Evolutionary conservation across 192 early-diverging fungal genomes (phyloP).

Genomic region (Lobosporangium transversale): DNA sequence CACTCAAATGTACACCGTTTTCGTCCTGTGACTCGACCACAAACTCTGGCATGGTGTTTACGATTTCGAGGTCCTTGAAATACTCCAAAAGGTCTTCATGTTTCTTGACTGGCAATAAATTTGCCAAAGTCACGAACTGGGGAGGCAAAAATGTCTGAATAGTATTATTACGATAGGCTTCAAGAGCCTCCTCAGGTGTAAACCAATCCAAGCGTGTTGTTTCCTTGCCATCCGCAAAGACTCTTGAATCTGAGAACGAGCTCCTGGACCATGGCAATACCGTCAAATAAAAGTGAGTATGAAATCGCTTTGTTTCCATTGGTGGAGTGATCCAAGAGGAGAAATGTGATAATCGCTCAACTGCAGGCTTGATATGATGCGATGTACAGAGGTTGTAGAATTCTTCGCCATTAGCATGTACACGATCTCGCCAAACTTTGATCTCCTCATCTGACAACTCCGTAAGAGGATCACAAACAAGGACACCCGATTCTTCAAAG

Average conservation of each 20-base stretch:
- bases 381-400: constrained; percentile 62
- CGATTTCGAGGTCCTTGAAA: constrained; percentile 21
- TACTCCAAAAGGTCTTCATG: constrained; percentile 59
- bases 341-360: constrained; percentile 64
- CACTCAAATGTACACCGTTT: constrained; percentile 18
- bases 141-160: constrained; percentile 70
- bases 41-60: constrained; percentile 52
- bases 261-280: constrained; percentile 57
- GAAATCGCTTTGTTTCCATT: constrained; percentile 65
- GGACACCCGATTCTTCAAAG: constrained; percentile 82
- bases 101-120: constrained; percentile 55
- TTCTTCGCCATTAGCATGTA: constrained; percentile 59
- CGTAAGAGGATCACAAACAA: constrained; percentile 59
- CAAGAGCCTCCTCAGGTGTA: constrained; percentile 67
- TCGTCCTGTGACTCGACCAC: constrained; percentile 41
- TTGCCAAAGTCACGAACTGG: constrained; percentile 68
- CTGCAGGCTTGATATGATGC: constrained; percentile 54
- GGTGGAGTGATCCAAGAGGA: constrained; percentile 75
- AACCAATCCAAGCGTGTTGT: constrained; percentile 73
- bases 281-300: constrained; percentile 75
- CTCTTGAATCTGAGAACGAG: constrained; percentile 28
- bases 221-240: constrained; percentile 69
- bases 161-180: constrained; percentile 53
- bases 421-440: constrained; percentile 57
- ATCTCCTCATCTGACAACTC: constrained; percentile 25